These are phyloP conservation scores for Yamadazyma ubonensis DNA, from an alignment of 805 yeast genomes.

Conservation along the genomic window DNA sequence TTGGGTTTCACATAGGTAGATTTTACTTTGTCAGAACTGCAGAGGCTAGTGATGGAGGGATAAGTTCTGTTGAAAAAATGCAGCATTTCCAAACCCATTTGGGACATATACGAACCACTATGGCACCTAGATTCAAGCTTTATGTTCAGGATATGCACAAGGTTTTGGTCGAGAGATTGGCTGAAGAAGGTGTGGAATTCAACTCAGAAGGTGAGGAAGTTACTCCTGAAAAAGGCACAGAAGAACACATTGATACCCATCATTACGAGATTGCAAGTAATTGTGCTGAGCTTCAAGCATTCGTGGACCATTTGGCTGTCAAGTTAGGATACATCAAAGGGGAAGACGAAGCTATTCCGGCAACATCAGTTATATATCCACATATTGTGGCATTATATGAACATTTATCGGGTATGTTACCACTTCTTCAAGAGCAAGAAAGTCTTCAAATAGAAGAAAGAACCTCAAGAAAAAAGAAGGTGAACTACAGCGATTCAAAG, in stretches of 20 bases:
- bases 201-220: slow-evolving; percentile 32
- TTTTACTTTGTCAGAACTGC: slow-evolving; percentile 40
- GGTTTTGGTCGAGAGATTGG: slow-evolving; percentile 28
- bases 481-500: slow-evolving; percentile 21
- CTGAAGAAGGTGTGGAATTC: slow-evolving; percentile 34
- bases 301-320: slow-evolving; percentile 23
- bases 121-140: slow-evolving; percentile 32
- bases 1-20: slow-evolving; percentile 40
- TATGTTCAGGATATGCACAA: slow-evolving; percentile 42
- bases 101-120: slow-evolving; percentile 3
- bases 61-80: slow-evolving; percentile 37
- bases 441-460: slow-evolving; percentile 12
- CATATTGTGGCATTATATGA: slow-evolving; percentile 29
- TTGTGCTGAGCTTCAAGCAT: slow-evolving; percentile 25
- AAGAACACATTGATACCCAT: slow-evolving; percentile 14
- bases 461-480: slow-evolving; percentile 18
- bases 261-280: slow-evolving; percentile 41
- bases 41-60: slow-evolving; percentile 33
- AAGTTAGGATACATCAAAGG: slow-evolving; percentile 19
- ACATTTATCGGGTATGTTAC: slow-evolving; percentile 27
- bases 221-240: background rate
- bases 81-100: slow-evolving; percentile 18
- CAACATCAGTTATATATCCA: slow-evolving; percentile 24
- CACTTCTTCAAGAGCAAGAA: slow-evolving; percentile 29
- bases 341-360: slow-evolving; percentile 7